These are phyloP conservation scores for Xylaria digitata DNA, from an alignment of 2,329 filamentous ascomycete species.

Conservation along the genomic window DNA sequence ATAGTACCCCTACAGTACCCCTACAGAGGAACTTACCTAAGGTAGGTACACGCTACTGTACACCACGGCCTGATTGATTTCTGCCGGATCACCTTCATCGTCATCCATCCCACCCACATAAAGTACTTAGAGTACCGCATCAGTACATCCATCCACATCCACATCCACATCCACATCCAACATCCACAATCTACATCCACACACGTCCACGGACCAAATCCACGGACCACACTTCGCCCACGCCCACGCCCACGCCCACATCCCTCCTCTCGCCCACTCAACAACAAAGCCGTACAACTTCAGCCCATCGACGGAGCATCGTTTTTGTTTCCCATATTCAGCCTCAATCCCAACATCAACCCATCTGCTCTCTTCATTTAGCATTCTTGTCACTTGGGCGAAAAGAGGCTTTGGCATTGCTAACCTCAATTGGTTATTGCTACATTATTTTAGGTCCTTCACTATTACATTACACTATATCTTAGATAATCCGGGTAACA, in stretches of 20 bases:
- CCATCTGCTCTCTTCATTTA: not conserved
- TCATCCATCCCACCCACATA: constrained; percentile 34
- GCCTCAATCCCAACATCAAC: constrained; percentile 15
- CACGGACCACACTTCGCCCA: too few relatives aligned
- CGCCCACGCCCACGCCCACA: too few relatives aligned
- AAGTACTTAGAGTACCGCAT: too few relatives aligned
- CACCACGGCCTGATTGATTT: constrained; percentile 30
- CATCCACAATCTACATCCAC: too few relatives aligned
- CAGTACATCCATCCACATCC: too few relatives aligned
- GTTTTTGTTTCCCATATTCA: constrained; percentile 7
- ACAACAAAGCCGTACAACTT: constrained; percentile 27
- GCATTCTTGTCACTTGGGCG: not conserved
- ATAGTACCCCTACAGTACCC: too few relatives aligned
- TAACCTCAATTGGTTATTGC: constrained; percentile 23
- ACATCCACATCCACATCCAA: too few relatives aligned
- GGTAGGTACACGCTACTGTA: not conserved
- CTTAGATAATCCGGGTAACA: not conserved
- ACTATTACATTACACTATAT: too few relatives aligned
- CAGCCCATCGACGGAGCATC: constrained; percentile 15
- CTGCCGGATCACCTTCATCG: constrained; percentile 37
- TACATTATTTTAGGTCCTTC: not conserved
- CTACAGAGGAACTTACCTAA: too few relatives aligned
- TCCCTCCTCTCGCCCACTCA: constrained; percentile 26
- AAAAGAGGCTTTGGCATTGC: not conserved
- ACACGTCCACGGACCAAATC: too few relatives aligned